Conservation (phyloP, 2,329 filamentous ascomycete species). For the Pseudogymnoascus sp. region DNA sequence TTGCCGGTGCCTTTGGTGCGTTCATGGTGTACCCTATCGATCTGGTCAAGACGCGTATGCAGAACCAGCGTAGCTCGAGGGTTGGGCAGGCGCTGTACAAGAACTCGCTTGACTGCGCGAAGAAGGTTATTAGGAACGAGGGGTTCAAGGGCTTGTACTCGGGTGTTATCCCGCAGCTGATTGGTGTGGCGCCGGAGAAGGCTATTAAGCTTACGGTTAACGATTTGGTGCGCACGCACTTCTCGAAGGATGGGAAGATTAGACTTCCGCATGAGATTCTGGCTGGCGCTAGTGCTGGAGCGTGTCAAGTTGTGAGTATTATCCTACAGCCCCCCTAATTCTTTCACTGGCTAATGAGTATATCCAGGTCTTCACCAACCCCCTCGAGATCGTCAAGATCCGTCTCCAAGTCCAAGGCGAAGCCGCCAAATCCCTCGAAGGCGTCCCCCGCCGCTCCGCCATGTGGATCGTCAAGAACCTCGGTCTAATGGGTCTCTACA, state of each 20-base stretch:
- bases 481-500: conserved; percentile 90
- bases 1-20: conserved; percentile 93
- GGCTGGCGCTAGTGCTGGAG: conserved; percentile 83
- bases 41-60: conserved; percentile 95
- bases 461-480: conserved; percentile 98
- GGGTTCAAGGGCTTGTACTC: conserved; percentile 87
- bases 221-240: conserved; percentile 73
- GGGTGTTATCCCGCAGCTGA: conserved; percentile 86
- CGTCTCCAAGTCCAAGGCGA: conserved; percentile 96
- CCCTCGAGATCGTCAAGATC: conserved; percentile 98
- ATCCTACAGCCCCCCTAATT: background rate
- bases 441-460: conserved; percentile 78
- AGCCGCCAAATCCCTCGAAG: conserved; percentile 78
- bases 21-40: conserved; percentile 99
- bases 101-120: conserved; percentile 92
- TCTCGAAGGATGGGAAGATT: conserved; percentile 71
- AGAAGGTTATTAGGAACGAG: conserved; percentile 89
- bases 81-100: conserved; percentile 89
- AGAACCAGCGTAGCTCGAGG: conserved; percentile 81
- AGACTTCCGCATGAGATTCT: conserved; percentile 65
- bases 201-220: conserved; percentile 99
- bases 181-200: conserved; percentile 98
- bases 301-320: conserved; percentile 82
- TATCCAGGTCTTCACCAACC: conserved; percentile 83
- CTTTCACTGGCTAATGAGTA: conserved; percentile 11